A percentile compares a stretch with the other conserved stretches of the same genome.
phyloP scores from a whole-genome alignment of 2,329 filamentous ascomycete genomes.

The Blastomyces emzantsi region DNA sequence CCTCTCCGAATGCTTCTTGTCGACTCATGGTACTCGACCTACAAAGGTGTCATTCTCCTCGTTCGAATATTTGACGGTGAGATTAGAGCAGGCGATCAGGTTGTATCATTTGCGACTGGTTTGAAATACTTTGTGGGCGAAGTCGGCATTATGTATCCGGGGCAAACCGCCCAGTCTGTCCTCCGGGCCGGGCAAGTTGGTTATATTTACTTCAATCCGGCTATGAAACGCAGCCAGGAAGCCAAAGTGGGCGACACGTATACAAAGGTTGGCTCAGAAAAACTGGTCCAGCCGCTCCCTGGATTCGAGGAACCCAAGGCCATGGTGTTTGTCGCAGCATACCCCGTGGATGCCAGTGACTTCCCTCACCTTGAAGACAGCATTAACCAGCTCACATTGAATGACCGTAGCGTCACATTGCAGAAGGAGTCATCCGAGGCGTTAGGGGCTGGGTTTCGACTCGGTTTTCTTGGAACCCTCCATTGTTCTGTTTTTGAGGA shows the following conservation, averaged over 20 bases:
- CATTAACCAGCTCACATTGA: conserved; percentile 85
- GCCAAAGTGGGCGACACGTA: conserved; percentile 95
- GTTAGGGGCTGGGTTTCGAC: conserved; percentile 82
- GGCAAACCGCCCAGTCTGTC: conserved; percentile 68
- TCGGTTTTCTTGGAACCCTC: conserved; percentile 91
- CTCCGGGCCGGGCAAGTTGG: conserved; percentile 90
- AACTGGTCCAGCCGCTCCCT: conserved; percentile 66
- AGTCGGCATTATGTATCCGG: conserved; percentile 92
- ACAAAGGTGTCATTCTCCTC: conserved; percentile 84
- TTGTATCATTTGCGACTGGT: conserved; percentile 82
- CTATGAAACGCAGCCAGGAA: conserved; percentile 94
- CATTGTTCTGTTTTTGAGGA: conserved; percentile 99
- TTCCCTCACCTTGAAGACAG: conserved; percentile 84
- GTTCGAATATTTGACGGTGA: conserved; percentile 86
- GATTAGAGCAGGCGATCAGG: conserved; percentile 69
- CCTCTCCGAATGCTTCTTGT: conserved; percentile 80
- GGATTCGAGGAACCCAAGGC: conserved; percentile 96
- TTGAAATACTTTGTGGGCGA: conserved; percentile 90
- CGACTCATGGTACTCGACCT: conserved; percentile 97
- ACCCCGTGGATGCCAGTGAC: conserved; percentile 83
- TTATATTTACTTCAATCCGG: conserved; percentile 94
- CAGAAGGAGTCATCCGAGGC: conserved; percentile 94
- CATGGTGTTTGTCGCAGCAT: conserved; percentile 98
- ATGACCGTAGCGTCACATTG: conserved; percentile 88
- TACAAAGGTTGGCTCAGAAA: conserved; percentile 69